phyloP scores from a whole-genome alignment of 2,329 filamentous ascomycete species.

The Colletotrichum somersetense region DNA sequence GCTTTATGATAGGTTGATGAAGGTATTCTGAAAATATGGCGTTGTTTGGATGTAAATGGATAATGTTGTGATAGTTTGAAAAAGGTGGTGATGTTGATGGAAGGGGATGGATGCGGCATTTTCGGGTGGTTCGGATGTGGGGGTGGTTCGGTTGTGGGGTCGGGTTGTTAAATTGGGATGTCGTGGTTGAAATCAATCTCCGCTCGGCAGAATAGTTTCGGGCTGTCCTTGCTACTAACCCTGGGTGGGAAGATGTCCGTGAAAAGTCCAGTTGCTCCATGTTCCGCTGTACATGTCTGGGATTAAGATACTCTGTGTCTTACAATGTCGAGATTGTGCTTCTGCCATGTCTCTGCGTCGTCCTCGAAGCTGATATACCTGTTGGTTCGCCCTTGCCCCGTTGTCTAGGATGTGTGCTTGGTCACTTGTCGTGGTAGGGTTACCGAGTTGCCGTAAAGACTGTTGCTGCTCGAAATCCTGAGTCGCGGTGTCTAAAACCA shows the following conservation, averaged over 20 bases:
- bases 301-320: background rate
- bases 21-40: no score
- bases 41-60: no score
- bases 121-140: no score
- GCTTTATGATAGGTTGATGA: no score
- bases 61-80: no score
- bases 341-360: background rate
- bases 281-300: slow-evolving; percentile 37
- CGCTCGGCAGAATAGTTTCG: slow-evolving; percentile 39
- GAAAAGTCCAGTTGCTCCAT: slow-evolving; percentile 47
- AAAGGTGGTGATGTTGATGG: no score
- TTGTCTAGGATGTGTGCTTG: background rate
- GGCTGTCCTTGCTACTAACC: background rate
- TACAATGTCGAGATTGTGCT: background rate
- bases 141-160: no score
- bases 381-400: background rate
- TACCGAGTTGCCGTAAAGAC: background rate
- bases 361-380: background rate
- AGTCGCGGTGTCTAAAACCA: background rate
- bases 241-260: slow-evolving; percentile 35
- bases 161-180: slow-evolving; percentile 35
- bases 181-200: slow-evolving; percentile 41
- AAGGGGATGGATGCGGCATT: no score
- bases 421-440: background rate
- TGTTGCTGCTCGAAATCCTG: background rate